phyloP scores from a whole-genome alignment of 257 asterid genomes.

The Fraxinus excelsior region DNA sequence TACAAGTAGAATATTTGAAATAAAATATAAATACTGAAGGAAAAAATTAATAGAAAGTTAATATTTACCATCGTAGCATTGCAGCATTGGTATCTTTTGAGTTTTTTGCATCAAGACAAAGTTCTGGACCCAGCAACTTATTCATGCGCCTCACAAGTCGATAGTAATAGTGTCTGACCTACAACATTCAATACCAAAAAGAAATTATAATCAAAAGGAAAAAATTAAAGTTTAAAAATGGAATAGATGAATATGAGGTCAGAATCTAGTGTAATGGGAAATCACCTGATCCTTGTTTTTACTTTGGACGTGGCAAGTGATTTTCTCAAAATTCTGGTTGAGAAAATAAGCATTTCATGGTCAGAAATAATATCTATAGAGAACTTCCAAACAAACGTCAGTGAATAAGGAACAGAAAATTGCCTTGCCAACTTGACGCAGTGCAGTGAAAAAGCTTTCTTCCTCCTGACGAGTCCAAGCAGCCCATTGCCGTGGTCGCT shows the following conservation, averaged over 20 bases:
- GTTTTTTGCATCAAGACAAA: slow-evolving; percentile 92
- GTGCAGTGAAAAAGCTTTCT: slow-evolving; percentile 88
- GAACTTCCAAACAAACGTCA: slow-evolving; percentile 22
- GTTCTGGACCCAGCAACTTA: slow-evolving; percentile 95
- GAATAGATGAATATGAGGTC: not conserved
- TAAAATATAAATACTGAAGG: not conserved
- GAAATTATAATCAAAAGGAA: slow-evolving; percentile 16
- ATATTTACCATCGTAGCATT: slow-evolving; percentile 89
- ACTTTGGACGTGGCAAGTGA: slow-evolving; percentile 91
- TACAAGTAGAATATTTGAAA: too few relatives aligned
- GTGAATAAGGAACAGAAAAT: slow-evolving; percentile 28
- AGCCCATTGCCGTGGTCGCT: slow-evolving; percentile 96
- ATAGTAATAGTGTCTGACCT: slow-evolving; percentile 97
- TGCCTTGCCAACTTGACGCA: slow-evolving; percentile 99
- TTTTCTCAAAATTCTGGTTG: slow-evolving; percentile 90
- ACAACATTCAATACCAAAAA: slow-evolving; percentile 28
- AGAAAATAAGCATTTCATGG: slow-evolving; percentile 17
- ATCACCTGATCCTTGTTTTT: slow-evolving; percentile 97
- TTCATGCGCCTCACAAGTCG: slow-evolving; percentile 99
- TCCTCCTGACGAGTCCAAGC: slow-evolving; percentile 99
- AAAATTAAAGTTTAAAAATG: slow-evolving; percentile 22
- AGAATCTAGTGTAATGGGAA: slow-evolving; percentile 15
- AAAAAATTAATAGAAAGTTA: not conserved
- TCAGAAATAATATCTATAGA: slow-evolving; percentile 23
- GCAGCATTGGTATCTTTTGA: slow-evolving; percentile 96